Conservation (phyloP, 148 eudicot genomes). For the Diospyros kaki region DNA sequence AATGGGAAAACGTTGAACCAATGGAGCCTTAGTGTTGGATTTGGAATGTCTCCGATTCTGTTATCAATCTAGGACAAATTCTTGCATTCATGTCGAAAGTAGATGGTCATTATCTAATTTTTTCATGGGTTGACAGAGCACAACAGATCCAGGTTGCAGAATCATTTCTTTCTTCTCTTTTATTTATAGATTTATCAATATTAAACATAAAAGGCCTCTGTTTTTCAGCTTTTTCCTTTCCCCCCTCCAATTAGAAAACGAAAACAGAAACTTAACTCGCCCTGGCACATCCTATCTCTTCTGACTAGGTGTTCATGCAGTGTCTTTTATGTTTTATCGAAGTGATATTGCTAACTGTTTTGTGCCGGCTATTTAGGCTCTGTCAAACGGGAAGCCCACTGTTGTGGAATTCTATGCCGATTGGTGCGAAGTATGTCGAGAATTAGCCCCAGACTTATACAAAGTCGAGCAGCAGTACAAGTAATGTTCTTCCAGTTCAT, state of each 20-base stretch:
- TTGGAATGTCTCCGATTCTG: background rate
- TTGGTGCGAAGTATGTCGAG: slow-evolving; percentile 99
- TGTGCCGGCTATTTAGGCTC: slow-evolving; percentile 53
- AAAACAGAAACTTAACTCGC: too few species aligned
- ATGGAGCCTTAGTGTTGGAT: too few species aligned
- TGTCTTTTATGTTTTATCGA: too few species aligned
- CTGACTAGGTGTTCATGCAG: too few species aligned
- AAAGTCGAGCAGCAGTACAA: slow-evolving; percentile 88
- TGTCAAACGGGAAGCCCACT: slow-evolving; percentile 93
- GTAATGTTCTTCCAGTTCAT: slow-evolving; percentile 31
- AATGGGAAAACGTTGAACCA: too few species aligned
- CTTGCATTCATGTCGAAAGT: background rate
- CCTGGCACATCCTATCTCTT: too few species aligned
- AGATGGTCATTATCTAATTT: background rate
- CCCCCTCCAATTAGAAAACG: background rate
- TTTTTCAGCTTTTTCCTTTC: background rate
- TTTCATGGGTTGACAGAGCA: background rate
- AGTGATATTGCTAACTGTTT: too few species aligned
- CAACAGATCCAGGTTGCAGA: background rate
- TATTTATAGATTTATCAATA: background rate
- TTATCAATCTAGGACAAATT: background rate
- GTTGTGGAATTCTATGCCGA: slow-evolving; percentile 99
- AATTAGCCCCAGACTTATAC: slow-evolving; percentile 88
- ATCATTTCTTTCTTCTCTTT: background rate
- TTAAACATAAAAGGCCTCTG: background rate